A percentile compares a stretch with the other conserved stretches of the same genome.
Evolutionary conservation across 495 filamentous ascomycete species (phyloP).

Genomic region (Aspergillus saccharolyticus): DNA sequence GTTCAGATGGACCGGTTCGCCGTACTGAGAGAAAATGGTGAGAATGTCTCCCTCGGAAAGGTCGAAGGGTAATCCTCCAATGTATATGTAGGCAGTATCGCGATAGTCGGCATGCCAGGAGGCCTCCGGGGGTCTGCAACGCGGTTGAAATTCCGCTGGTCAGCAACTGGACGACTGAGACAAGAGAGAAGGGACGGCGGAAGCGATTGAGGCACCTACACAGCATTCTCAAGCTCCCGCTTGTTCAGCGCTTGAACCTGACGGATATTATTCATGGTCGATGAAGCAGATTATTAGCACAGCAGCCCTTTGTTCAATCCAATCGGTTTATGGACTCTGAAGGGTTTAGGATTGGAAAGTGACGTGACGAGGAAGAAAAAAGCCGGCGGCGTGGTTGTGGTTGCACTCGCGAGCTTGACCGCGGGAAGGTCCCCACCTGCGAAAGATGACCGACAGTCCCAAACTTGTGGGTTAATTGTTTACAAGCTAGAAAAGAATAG

Average conservation of each 20-base stretch:
- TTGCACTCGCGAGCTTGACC: constrained; percentile 14
- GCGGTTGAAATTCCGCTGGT: constrained; percentile 7
- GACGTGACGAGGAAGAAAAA: not conserved
- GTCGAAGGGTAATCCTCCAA: constrained; percentile 90
- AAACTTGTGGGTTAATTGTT: constrained; percentile 6
- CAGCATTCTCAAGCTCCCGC: constrained; percentile 82
- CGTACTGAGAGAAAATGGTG: constrained; percentile 95
- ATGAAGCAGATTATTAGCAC: no score
- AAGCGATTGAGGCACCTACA: constrained; percentile 43
- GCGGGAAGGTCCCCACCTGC: constrained; percentile 16
- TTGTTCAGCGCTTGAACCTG: constrained; percentile 91
- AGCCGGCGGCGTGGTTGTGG: constrained; percentile 5
- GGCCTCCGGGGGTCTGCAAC: constrained; percentile 61
- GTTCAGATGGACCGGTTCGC: constrained; percentile 88
- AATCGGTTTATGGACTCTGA: not conserved
- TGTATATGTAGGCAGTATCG: constrained; percentile 94
- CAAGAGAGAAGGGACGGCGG: not conserved
- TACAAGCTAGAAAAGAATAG: constrained; percentile 1
- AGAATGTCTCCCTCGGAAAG: constrained; percentile 94
- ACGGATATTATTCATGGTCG: constrained; percentile 82
- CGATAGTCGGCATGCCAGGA: constrained; percentile 98
- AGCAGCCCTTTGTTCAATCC: no score
- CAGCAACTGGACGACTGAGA: constrained; percentile 11
- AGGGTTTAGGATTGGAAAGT: not conserved
- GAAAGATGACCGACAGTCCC: constrained; percentile 7